Evolutionary conservation across 495 filamentous ascomycete species (phyloP).

Genomic region (Aspergillus nidulans): DNA sequence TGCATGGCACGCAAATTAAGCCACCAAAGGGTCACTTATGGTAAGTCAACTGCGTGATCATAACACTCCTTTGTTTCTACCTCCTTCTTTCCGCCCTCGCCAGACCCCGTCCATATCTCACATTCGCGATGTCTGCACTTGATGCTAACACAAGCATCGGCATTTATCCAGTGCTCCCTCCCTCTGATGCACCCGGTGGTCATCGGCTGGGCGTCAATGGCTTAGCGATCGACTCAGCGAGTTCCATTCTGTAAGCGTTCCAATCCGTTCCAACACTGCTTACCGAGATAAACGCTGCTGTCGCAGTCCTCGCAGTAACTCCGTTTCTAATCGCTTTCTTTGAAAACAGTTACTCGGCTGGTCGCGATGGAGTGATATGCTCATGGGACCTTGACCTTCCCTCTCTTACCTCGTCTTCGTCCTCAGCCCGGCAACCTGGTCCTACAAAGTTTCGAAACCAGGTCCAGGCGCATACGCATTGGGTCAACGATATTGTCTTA

Average conservation of each 20-base stretch:
- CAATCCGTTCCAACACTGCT: neutral
- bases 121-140: neutral
- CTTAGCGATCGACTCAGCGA: slow-evolving; percentile 76
- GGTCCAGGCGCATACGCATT: slow-evolving; percentile 97
- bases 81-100: neutral
- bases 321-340: slow-evolving; percentile 18
- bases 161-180: slow-evolving; percentile 71
- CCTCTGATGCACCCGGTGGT: slow-evolving; percentile 83
- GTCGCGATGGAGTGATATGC: slow-evolving; percentile 92
- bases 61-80: slow-evolving; percentile 54
- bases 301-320: slow-evolving; percentile 15
- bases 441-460: slow-evolving; percentile 75
- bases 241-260: slow-evolving; percentile 74
- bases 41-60: slow-evolving; percentile 22
- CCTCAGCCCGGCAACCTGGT: slow-evolving; percentile 22
- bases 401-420: slow-evolving; percentile 29
- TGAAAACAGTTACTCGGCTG: slow-evolving; percentile 77
- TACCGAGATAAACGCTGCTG: neutral
- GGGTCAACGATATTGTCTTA: slow-evolving; percentile 96
- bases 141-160: slow-evolving; percentile 13
- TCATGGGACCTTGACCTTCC: slow-evolving; percentile 80
- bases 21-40: slow-evolving; percentile 50
- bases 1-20: slow-evolving; percentile 47
- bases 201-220: slow-evolving; percentile 94
- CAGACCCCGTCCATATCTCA: neutral